phyloP scores from a whole-genome alignment of 2,329 filamentous ascomycete genomes.

The Scleromitrula shiraiana region DNA sequence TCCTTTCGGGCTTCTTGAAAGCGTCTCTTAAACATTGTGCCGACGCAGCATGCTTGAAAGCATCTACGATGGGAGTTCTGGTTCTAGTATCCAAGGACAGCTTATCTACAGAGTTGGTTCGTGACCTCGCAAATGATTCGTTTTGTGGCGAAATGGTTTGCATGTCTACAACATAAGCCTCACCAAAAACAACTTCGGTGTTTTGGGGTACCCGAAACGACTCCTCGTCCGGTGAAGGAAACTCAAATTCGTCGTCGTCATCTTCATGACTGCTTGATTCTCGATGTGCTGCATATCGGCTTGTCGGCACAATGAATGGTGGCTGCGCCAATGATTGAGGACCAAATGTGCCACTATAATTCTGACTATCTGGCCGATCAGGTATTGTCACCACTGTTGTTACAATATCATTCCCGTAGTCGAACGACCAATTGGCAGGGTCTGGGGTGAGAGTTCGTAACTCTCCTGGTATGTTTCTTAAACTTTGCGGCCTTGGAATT shows the following conservation, averaged over 20 bases:
- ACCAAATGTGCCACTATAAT: slow-evolving; percentile 6
- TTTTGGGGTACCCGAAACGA: slow-evolving; percentile 13
- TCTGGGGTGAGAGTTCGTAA: neutral
- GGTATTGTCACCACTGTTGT: slow-evolving; percentile 17
- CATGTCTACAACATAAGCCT: slow-evolving; percentile 27
- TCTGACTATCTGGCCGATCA: neutral
- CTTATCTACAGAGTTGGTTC: slow-evolving; percentile 17
- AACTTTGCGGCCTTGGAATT: neutral
- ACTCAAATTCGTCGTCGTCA: slow-evolving; percentile 13
- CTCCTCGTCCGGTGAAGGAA: slow-evolving; percentile 10
- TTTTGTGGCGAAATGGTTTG: slow-evolving; percentile 14
- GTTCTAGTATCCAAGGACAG: neutral
- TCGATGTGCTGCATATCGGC: neutral
- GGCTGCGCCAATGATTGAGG: neutral
- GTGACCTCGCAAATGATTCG: slow-evolving; percentile 11
- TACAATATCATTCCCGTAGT: slow-evolving; percentile 14
- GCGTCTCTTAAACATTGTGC: slow-evolving; percentile 9
- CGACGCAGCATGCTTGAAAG: slow-evolving; percentile 16
- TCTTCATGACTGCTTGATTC: slow-evolving; percentile 7
- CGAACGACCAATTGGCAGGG: neutral
- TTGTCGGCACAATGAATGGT: neutral
- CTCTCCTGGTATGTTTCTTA: slow-evolving; percentile 1
- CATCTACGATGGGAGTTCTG: neutral
- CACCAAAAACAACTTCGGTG: slow-evolving; percentile 21
- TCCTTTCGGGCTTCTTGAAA: neutral